Evolutionary conservation across 2,329 filamentous ascomycete species (phyloP), one percentile per base, ranked within the genome.

Genomic region (Aureobasidium subglaciale): DNA sequence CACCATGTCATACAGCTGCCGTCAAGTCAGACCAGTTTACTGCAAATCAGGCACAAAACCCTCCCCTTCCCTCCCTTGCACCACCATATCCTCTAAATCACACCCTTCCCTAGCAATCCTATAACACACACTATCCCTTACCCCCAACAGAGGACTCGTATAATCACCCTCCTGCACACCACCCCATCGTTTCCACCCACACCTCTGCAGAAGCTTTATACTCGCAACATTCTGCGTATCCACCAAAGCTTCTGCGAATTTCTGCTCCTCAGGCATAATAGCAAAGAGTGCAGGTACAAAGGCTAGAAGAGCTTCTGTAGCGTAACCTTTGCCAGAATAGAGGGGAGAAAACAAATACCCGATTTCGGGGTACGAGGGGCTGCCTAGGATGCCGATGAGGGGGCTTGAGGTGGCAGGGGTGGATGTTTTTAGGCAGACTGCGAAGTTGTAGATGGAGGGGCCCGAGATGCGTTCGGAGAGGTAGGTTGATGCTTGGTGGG

Each of bases 261-360:
- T 40, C 5, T 32, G 45, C 10, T 58, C 56, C 2, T 16, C 32
- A 3, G 54, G 54, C 42, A 56, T 48, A 5, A 25, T 18, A 9
- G 32, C 16, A 16, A 56, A 56, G 4, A 56, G 16, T 29, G 40
- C 15, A 11, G 50, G 43, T 29, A 27, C 37, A 38, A 59, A 60
- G 0, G 59, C 59, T 20, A 42, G 27, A 41, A 63, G 18, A 2
- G 62, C 62, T 45, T 63, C 61, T 20, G 59, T 59, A 15, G 62
- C 62, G 30, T 58, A 61, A 6, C 62, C 62, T n/a, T 56, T 45
- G 16, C 58, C 56, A 27, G 56, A 56, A 18, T 58, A 35, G 2
- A 18, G n/a, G 4, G 61, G 57, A 16, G 43, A 49, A 27, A 62
- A 62, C 5, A 56, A 18, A 32, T 63, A 63, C 11, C 61, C 61